These are phyloP conservation scores for Lentinula edodes DNA, from an alignment of 768 basidiomycete genomes.

Conservation along the genomic window DNA sequence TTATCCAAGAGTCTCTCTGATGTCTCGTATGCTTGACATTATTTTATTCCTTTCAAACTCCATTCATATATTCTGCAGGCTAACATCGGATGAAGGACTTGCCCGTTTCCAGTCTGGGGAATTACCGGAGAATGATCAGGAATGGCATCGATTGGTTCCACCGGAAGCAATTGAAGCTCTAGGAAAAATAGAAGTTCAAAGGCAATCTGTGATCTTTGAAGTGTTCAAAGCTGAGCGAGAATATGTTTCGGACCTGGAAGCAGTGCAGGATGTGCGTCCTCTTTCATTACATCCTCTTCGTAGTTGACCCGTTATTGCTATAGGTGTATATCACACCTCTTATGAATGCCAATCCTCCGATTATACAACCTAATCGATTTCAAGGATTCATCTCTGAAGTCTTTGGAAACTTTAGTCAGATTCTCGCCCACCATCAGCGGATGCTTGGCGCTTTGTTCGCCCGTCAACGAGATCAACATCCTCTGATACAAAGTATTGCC, in stretches of 20 bases:
- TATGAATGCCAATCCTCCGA: constrained; percentile 51
- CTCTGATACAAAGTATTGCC: constrained; percentile 74
- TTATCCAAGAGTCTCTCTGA: constrained; percentile 28
- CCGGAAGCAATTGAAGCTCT: constrained; percentile 64
- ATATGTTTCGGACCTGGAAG: constrained; percentile 77
- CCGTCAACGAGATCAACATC: constrained; percentile 81
- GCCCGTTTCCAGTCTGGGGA: constrained; percentile 63
- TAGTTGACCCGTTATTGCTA: background rate
- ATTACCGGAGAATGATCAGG: constrained; percentile 63
- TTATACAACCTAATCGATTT: constrained; percentile 52
- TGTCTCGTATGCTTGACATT: constrained; percentile 30
- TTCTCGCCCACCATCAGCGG: constrained; percentile 59
- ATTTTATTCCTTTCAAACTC: constrained; percentile 1
- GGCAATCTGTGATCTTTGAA: constrained; percentile 87
- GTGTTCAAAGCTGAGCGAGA: constrained; percentile 85
- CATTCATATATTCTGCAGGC: constrained; percentile 30
- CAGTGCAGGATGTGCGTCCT: constrained; percentile 54
- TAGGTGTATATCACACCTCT: constrained; percentile 76
- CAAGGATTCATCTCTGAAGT: constrained; percentile 72
- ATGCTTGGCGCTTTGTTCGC: constrained; percentile 71
- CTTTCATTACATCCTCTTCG: background rate
- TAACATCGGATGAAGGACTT: constrained; percentile 60
- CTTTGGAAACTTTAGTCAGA: constrained; percentile 75
- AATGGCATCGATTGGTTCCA: constrained; percentile 81
- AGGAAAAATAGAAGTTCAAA: constrained; percentile 70